phyloP scores from a whole-genome alignment of 768 basidiomycete genomes.

The Pleurotus citrinopileatus region DNA sequence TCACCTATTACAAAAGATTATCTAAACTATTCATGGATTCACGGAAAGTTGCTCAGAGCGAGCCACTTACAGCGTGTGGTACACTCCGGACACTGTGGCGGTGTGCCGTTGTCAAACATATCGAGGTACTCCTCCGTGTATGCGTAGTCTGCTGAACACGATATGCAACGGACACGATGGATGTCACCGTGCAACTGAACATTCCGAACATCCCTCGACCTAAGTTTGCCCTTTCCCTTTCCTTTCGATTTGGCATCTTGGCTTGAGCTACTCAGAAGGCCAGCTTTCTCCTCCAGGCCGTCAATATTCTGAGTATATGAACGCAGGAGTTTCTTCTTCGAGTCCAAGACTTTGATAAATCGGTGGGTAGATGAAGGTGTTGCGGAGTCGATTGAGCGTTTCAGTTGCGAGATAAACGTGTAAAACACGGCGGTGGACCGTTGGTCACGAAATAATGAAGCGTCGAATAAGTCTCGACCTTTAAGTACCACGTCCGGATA shows the following conservation, averaged over 20 bases:
- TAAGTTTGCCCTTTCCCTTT: constrained; percentile 72
- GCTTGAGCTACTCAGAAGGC: constrained; percentile 67
- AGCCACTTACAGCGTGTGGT: constrained; percentile 65
- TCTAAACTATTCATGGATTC: constrained; percentile 9
- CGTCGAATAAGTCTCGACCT: constrained; percentile 94
- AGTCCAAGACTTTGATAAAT: constrained; percentile 83
- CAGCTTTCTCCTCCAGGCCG: constrained; percentile 81
- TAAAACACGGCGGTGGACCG: constrained; percentile 89
- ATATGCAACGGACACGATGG: constrained; percentile 82
- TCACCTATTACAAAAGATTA: constrained; percentile 41
- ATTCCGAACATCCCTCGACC: constrained; percentile 73
- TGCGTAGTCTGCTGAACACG: constrained; percentile 78
- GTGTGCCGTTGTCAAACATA: constrained; percentile 63
- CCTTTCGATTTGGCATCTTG: constrained; percentile 44
- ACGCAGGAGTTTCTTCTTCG: constrained; percentile 80
- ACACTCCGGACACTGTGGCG: constrained; percentile 90
- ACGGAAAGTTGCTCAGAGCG: constrained; percentile 6
- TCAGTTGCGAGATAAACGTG: constrained; percentile 91
- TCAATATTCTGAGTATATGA: constrained; percentile 99
- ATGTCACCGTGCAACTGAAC: constrained; percentile 96
- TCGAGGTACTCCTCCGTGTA: constrained; percentile 62
- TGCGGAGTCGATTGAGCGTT: constrained; percentile 76
- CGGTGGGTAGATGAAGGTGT: constrained; percentile 82
- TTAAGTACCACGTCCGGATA: constrained; percentile 83
- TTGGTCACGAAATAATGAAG: constrained; percentile 83